A percentile compares a stretch with the other conserved stretches of the same genome.
Evolutionary conservation across 805 yeast species (phyloP).

Genomic region (Candida caryicola): DNA sequence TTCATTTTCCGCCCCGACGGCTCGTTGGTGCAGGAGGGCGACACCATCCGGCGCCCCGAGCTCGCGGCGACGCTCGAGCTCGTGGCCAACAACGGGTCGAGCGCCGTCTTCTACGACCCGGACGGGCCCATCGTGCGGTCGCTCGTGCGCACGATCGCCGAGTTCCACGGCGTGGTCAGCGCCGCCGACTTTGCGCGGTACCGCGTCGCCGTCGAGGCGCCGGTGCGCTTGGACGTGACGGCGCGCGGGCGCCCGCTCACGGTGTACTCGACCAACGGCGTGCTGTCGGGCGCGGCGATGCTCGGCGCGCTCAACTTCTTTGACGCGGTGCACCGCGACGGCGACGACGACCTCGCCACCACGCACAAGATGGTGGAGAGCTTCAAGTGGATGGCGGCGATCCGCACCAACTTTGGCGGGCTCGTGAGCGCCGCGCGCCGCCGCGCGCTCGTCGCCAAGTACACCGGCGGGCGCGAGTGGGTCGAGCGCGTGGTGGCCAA

Average conservation of each 20-base stretch:
- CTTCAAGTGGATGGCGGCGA: conserved; percentile 93
- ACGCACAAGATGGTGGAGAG: conserved; percentile 74
- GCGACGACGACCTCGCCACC: conserved; percentile 29
- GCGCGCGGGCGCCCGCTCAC: conserved; percentile 17
- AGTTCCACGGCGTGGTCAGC: conserved; percentile 65
- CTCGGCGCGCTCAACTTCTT: conserved; percentile 70
- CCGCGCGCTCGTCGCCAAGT: conserved; percentile 37
- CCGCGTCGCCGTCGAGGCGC: conserved; percentile 44
- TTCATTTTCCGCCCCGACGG: conserved; percentile 39
- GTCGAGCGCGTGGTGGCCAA: conserved; percentile 41
- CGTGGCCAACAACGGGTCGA: conserved; percentile 75
- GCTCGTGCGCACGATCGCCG: conserved; percentile 48
- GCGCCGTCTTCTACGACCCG: conserved; percentile 80
- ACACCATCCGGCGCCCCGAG: conserved; percentile 53
- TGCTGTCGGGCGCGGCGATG: conserved; percentile 82
- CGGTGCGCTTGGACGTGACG: conserved; percentile 18
- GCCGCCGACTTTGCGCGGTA: conserved; percentile 67
- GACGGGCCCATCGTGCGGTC: conserved; percentile 66
- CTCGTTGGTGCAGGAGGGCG: conserved; percentile 49
- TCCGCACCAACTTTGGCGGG: conserved; percentile 84
- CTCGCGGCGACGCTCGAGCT: conserved; percentile 65
- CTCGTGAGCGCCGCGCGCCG: conserved; percentile 23
- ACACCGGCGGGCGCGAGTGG: conserved; percentile 58
- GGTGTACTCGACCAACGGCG: conserved; percentile 57
- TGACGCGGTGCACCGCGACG: conserved; percentile 30